These are phyloP conservation scores for Clonostachys rhizophaga DNA, from an alignment of 2,329 filamentous ascomycete species.

Conservation along the genomic window DNA sequence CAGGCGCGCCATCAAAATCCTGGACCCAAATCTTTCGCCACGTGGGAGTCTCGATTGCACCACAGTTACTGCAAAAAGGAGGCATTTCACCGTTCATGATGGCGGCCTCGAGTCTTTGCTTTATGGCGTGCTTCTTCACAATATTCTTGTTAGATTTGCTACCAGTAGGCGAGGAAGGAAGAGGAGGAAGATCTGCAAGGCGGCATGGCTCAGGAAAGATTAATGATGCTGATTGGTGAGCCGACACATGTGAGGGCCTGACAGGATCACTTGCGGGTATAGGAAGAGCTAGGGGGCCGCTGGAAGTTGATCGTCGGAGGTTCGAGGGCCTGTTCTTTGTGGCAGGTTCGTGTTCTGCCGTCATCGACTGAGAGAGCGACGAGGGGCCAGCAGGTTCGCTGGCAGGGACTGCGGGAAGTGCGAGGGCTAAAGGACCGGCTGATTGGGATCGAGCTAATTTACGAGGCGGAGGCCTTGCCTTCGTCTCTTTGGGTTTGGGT, in stretches of 20 bases:
- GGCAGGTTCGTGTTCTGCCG: slow-evolving; percentile 9
- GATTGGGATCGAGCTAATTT: slow-evolving; percentile 28
- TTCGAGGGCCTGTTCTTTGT: slow-evolving; percentile 11
- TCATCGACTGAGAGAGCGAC: slow-evolving; percentile 23
- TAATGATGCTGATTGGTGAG: not conserved
- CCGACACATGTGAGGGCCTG: slow-evolving; percentile 5
- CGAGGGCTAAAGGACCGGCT: slow-evolving; percentile 21
- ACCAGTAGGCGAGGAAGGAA: slow-evolving; percentile 32
- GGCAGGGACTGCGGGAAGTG: slow-evolving; percentile 27
- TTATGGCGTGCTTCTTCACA: slow-evolving; percentile 58
- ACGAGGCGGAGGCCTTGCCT: slow-evolving; percentile 8
- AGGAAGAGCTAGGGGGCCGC: slow-evolving; percentile 21
- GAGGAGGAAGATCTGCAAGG: slow-evolving; percentile 7
- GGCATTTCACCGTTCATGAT: slow-evolving; percentile 81
- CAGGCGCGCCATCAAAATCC: slow-evolving; percentile 64
- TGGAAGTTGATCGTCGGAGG: slow-evolving; percentile 30
- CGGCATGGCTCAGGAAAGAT: not conserved
- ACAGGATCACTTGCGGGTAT: slow-evolving; percentile 44
- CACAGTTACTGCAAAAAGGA: slow-evolving; percentile 87
- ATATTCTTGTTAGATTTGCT: slow-evolving; percentile 57
- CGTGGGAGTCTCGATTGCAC: slow-evolving; percentile 90
- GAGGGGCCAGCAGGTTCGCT: slow-evolving; percentile 46
- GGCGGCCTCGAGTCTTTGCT: slow-evolving; percentile 53
- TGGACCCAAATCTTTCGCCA: slow-evolving; percentile 94
- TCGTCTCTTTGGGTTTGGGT: slow-evolving; percentile 8